phyloP scores from a whole-genome alignment of 2,329 filamentous ascomycete genomes.

The Epichloe sylvatica region DNA sequence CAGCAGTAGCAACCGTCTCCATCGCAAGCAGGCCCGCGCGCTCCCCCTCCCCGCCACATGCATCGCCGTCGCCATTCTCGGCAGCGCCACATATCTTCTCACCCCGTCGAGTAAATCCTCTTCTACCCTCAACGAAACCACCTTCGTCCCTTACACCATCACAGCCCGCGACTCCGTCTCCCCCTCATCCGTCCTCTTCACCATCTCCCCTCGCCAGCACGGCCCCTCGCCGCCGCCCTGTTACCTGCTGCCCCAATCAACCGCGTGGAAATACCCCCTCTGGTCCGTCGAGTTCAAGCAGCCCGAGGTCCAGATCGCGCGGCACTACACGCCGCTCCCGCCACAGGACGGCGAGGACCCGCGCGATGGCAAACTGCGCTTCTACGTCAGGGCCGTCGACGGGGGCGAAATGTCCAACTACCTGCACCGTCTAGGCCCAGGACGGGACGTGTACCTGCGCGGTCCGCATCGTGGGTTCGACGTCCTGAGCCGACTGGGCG shows the following conservation, averaged over 20 bases:
- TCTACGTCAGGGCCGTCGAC: constrained; percentile 65
- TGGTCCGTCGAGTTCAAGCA: constrained; percentile 93
- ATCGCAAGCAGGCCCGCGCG: constrained; percentile 17
- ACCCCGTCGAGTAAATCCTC: constrained; percentile 12
- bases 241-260: constrained; percentile 13
- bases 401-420: constrained; percentile 81
- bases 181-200: constrained; percentile 53
- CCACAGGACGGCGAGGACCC: constrained; percentile 21
- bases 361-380: constrained; percentile 39
- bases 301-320: constrained; percentile 79
- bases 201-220: constrained; percentile 33
- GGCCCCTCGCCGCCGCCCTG: constrained; percentile 15
- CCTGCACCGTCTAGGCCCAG: constrained; percentile 48
- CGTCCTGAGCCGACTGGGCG: constrained; percentile 21
- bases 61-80: constrained; percentile 11
- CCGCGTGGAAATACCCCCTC: constrained; percentile 38
- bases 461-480: constrained; percentile 63
- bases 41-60: constrained; percentile 11
- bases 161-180: constrained; percentile 48
- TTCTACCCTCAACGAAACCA: constrained; percentile 38
- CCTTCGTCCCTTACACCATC: constrained; percentile 54
- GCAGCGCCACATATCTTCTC: constrained; percentile 15
- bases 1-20: not conserved
- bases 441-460: constrained; percentile 57
- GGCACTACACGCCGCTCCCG: constrained; percentile 83